Evolutionary conservation across 225 moss, liverwort and hornwort genomes (phyloP).

Genomic region (Pleurozium schreberi): DNA sequence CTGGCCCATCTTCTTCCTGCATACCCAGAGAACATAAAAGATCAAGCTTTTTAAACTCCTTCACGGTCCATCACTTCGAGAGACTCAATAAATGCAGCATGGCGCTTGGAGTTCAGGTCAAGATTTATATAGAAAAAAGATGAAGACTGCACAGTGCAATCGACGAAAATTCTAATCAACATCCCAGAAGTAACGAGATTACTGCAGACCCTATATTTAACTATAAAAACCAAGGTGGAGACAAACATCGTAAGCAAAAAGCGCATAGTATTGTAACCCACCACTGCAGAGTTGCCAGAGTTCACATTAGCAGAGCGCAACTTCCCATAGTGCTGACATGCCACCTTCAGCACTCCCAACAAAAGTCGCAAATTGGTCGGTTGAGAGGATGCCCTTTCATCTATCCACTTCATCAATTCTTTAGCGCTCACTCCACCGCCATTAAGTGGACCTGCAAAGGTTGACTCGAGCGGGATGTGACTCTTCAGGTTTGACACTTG

Average conservation of each 20-base stretch:
- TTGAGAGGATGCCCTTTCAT: conserved; percentile 47
- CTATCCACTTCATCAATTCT: conserved; percentile 86
- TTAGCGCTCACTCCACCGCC: conserved; percentile 54
- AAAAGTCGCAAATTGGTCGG: conserved; percentile 48
- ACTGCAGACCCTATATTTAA: neutral
- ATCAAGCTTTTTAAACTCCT: neutral
- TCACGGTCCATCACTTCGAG: neutral
- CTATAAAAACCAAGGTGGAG: neutral
- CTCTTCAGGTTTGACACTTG: conserved; percentile 49
- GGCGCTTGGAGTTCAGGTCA: neutral
- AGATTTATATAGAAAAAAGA: neutral
- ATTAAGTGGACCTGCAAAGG: conserved; percentile 50
- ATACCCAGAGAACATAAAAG: neutral
- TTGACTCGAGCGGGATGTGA: conserved; percentile 22
- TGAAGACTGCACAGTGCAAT: neutral
- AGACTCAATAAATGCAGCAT: neutral
- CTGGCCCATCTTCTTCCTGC: conserved; percentile 87
- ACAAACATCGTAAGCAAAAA: neutral
- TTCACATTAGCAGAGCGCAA: conserved; percentile 54
- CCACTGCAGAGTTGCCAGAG: conserved; percentile 56
- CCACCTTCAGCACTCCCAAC: conserved; percentile 67
- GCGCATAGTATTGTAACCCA: conserved; percentile 2
- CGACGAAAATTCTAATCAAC: neutral
- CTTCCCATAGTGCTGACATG: conserved; percentile 90
- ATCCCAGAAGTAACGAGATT: neutral